Percentiles rank a stretch among this genome's conserved stretches.
Evolutionary conservation across 2,329 filamentous ascomycete species (phyloP).

Genomic region (Samsoniella hepiali): DNA sequence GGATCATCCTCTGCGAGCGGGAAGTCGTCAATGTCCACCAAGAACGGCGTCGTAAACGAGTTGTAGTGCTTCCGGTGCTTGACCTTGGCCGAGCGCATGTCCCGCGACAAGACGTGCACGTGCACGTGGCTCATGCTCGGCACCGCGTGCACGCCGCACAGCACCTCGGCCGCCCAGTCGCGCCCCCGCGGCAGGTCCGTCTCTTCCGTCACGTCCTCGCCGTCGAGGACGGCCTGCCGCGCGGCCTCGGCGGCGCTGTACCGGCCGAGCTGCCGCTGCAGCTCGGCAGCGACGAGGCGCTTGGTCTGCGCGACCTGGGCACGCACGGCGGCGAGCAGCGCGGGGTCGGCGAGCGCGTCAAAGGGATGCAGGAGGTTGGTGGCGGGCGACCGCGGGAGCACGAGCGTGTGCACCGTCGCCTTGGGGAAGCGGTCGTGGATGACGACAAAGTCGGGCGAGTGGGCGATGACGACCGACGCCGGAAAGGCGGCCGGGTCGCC

Average conservation of each 20-base stretch:
- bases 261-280: constrained; percentile 65
- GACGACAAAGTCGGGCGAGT: constrained; percentile 66
- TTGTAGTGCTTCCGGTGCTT: constrained; percentile 88
- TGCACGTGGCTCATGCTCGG: constrained; percentile 93
- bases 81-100: constrained; percentile 69
- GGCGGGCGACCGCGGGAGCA: constrained; percentile 69
- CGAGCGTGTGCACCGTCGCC: constrained; percentile 75
- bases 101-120: constrained; percentile 79
- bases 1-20: constrained; percentile 66
- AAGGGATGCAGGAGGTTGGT: constrained; percentile 69
- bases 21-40: constrained; percentile 75
- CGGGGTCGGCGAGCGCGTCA: constrained; percentile 66
- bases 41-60: constrained; percentile 82
- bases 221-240: constrained; percentile 65
- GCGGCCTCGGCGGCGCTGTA: constrained; percentile 60
- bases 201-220: constrained; percentile 43
- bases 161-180: constrained; percentile 74
- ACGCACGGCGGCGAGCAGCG: constrained; percentile 62
- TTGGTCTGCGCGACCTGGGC: constrained; percentile 60
- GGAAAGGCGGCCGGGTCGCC: constrained; percentile 59
- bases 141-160: constrained; percentile 76
- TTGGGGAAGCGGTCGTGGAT: constrained; percentile 88
- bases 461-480: constrained; percentile 59
- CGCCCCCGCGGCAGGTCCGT: constrained; percentile 63
- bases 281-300: constrained; percentile 67